Conservation (phyloP, 495 filamentous ascomycete genomes). For the Hypomontagnella submonticulosa region DNA sequence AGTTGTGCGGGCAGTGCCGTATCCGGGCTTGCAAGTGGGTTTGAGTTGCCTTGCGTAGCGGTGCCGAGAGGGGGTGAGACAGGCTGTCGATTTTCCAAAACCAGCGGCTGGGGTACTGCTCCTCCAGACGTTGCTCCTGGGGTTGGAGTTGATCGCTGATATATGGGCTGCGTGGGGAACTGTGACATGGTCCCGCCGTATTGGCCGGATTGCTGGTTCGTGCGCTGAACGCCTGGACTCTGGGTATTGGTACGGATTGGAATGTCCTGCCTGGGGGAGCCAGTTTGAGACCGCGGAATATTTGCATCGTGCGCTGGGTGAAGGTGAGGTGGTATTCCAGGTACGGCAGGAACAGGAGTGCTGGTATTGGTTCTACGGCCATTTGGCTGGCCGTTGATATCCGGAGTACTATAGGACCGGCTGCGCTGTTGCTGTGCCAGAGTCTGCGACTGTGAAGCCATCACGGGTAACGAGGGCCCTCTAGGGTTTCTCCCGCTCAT, state of each 20-base stretch:
- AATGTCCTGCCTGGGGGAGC: conserved; percentile 62
- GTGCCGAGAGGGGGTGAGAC: conserved; percentile 49
- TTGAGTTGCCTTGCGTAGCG: conserved; percentile 52
- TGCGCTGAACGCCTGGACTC: conserved; percentile 62
- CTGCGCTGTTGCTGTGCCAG: conserved; percentile 67
- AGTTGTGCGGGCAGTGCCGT: conserved; percentile 80
- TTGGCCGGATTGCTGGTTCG: conserved; percentile 47
- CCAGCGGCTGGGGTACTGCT: conserved; percentile 45
- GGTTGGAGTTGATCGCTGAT: conserved; percentile 57
- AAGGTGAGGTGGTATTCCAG: conserved; percentile 66
- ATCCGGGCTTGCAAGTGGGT: conserved; percentile 58
- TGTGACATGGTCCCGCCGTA: conserved; percentile 58
- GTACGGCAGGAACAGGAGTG: conserved; percentile 62
- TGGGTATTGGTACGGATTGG: conserved; percentile 63
- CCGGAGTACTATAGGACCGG: conserved; percentile 71
- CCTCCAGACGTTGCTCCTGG: conserved; percentile 27
- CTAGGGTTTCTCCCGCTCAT: conserved; percentile 74
- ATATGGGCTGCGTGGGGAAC: conserved; percentile 60
- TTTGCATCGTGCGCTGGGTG: conserved; percentile 65
- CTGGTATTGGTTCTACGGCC: conserved; percentile 50
- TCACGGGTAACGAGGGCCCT: conserved; percentile 84
- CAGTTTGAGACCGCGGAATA: conserved; percentile 64
- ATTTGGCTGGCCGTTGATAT: conserved; percentile 63
- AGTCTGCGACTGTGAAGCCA: conserved; percentile 65
- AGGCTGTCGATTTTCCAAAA: conserved; percentile 46